Conservation (phyloP, 1,284 basidiomycete genomes). For the Kalmanozyma brasiliensis region DNA sequence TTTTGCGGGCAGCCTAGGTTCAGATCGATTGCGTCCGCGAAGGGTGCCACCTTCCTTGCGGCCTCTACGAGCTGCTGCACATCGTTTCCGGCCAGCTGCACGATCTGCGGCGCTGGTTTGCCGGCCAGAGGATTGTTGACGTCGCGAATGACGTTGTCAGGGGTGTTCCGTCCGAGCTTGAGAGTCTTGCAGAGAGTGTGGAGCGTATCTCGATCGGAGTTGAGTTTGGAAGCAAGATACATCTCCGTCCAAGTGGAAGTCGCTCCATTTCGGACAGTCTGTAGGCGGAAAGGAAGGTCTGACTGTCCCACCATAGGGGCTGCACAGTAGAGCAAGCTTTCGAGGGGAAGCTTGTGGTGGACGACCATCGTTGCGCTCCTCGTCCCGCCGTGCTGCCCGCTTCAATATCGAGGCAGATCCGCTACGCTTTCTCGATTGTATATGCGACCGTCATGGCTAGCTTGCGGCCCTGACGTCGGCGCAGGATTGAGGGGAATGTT, state of each 20-base stretch:
- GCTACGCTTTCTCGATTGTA: no score
- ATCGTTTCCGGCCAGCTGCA: constrained; percentile 79
- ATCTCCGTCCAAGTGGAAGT: constrained; percentile 62
- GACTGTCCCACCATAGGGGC: constrained; percentile 64
- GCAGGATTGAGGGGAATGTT: no score
- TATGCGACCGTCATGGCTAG: no score
- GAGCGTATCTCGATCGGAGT: constrained; percentile 24
- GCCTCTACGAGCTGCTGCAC: constrained; percentile 74
- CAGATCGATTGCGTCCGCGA: constrained; percentile 73
- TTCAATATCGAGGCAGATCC: background rate
- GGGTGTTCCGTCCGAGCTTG: constrained; percentile 31
- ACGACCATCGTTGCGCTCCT: constrained; percentile 12
- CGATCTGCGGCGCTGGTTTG: constrained; percentile 72
- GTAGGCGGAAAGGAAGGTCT: constrained; percentile 58
- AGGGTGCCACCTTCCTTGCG: constrained; percentile 72
- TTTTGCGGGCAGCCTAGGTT: constrained; percentile 79
- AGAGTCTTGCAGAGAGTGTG: constrained; percentile 40
- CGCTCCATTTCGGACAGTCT: constrained; percentile 54
- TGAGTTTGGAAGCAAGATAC: constrained; percentile 43
- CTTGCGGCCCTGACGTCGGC: no score
- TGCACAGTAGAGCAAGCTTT: constrained; percentile 42
- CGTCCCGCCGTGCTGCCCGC: no score
- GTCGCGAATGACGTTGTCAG: constrained; percentile 15
- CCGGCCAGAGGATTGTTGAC: constrained; percentile 3
- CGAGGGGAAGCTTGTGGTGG: constrained; percentile 27